Evolutionary conservation across 192 early-diverging fungal species (phyloP).

Genomic region (Backusella westeae): DNA sequence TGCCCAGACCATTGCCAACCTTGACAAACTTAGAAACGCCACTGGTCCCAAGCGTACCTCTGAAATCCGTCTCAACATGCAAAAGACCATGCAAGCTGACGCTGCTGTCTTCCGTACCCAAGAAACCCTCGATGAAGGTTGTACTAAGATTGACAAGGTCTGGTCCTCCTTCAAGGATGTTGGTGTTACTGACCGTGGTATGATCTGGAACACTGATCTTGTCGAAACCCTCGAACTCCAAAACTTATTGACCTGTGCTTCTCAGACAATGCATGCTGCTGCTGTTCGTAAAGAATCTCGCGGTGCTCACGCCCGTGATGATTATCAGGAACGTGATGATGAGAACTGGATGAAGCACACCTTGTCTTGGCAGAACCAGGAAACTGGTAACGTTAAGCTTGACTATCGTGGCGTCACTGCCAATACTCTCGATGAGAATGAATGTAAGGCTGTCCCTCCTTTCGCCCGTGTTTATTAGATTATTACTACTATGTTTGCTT

Average conservation of each 20-base stretch:
- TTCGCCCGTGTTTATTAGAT: slow-evolving; percentile 83
- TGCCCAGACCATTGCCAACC: slow-evolving; percentile 86
- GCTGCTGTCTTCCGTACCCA: slow-evolving; percentile 98
- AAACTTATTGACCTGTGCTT: slow-evolving; percentile 93
- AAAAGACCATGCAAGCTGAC: slow-evolving; percentile 97
- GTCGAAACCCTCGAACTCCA: slow-evolving; percentile 96
- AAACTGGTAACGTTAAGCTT: slow-evolving; percentile 73
- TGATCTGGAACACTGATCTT: slow-evolving; percentile 99
- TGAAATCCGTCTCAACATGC: slow-evolving; percentile 90
- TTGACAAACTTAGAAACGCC: slow-evolving; percentile 91
- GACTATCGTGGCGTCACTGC: slow-evolving; percentile 78
- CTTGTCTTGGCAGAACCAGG: slow-evolving; percentile 87
- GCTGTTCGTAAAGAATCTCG: slow-evolving; percentile 94
- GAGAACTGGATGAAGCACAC: slow-evolving; percentile 99
- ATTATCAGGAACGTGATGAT: slow-evolving; percentile 87
- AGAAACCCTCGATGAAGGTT: slow-evolving; percentile 80
- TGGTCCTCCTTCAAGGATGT: slow-evolving; percentile 78
- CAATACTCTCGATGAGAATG: slow-evolving; percentile 87
- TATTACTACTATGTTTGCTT: neutral
- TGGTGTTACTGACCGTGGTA: slow-evolving; percentile 83
- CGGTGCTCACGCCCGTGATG: slow-evolving; percentile 97
- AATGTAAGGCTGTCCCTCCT: slow-evolving; percentile 90
- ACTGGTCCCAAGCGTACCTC: slow-evolving; percentile 78
- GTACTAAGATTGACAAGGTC: slow-evolving; percentile 82
- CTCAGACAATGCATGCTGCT: slow-evolving; percentile 91